Evolutionary conservation across 495 filamentous ascomycete genomes (phyloP), one percentile per base, ranked within the genome.

Genomic region (Tuber magnatum): DNA sequence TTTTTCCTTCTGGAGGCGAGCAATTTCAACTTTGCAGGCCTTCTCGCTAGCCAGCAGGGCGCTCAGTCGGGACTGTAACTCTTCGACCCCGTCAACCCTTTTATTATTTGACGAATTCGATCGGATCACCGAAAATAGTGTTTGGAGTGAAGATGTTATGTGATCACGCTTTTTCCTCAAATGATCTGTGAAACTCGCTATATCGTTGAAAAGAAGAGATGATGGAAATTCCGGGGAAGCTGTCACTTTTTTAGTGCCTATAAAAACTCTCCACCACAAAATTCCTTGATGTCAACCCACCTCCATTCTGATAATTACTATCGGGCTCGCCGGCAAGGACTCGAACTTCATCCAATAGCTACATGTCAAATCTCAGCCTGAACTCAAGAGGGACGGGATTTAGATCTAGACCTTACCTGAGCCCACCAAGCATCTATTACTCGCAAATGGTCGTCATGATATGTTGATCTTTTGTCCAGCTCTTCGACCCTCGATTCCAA

Each of bases 371-470:
- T 86, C 78, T 85, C 86, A 82, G 70, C 74, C 71, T 61, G 76
- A 68, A 71, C 73, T 76, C 41, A 74, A 81, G 76, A 82, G 82
- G 77, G 74, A 65, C 78, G 68, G 42, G 44, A 40, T 75, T 77
- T 56, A 74, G 73, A 76, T 72, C 71, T 74, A 72, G 28, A 75
- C 80, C 74, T 82, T 86, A 97, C 94, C 88, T 97, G 93, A 76
- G 89, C 87, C 85, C 94, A 94, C 94, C 95, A 99, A 70, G 89
- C 87, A 84, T 99, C 93, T 77, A 97, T 89, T 71, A 92, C 87
- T 78, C 94, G 91, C 51, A 98, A 86, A 80, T 97, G 95, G 77
- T 97, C 93, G 84, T 97, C 92, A 85, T 98, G 93, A 83, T 92
- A 89, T 68, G 86, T 83, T 24, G 92, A 87, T 74, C 88, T 87